Evolutionary conservation across 2,329 filamentous ascomycete genomes (phyloP), one percentile per base, ranked within the genome.

Genomic region (Aureobasidium mangrovei): DNA sequence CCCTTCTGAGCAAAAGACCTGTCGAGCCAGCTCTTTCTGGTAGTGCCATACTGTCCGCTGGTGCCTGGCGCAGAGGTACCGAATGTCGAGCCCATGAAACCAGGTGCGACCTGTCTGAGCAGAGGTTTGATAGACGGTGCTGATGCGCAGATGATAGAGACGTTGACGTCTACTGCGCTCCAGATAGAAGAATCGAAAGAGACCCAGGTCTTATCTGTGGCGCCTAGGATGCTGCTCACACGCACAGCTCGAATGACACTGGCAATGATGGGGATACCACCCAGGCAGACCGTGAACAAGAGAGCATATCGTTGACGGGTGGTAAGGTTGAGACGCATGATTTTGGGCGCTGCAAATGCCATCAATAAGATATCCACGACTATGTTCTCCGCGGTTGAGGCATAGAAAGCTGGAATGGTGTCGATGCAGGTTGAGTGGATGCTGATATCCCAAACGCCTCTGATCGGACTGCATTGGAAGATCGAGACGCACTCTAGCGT

Each of bases 71-170:
- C 12, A 31, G 49, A 53, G 7, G 49, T 38, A 18, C 40, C 49
- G 26, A 44, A 53, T 18, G 49, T 44, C 7, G 49, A 53, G 4
- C 41, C 49, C 49, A 53, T 44, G 27, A 53, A 45, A 2, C 31
- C 33, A 27, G 40, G 49, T 29, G 49, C 49, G 7, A 53, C 33
- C 12, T 53, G 36, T 38, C 49, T 18, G 26, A 53, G 41, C 31
- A 53, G 49, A 36, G 49, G 49, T n/a, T 53, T 53, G 40, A 53
- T 31, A 38, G 41, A 36, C 9, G 49, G 49, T 2, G 39, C 33
- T 3, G 49, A 38, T 45, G 49, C 49, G 10, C 49, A 53, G 32
- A 53, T 44, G n/a, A 53, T 53, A 12, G 49, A 53, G 4, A 53
- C 40, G 24, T 53, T 53, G 31, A 40, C 40, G 24, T 53, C 49